Conservation (phyloP, 1,284 basidiomycete species). For the Heterobasidion occidentale region DNA sequence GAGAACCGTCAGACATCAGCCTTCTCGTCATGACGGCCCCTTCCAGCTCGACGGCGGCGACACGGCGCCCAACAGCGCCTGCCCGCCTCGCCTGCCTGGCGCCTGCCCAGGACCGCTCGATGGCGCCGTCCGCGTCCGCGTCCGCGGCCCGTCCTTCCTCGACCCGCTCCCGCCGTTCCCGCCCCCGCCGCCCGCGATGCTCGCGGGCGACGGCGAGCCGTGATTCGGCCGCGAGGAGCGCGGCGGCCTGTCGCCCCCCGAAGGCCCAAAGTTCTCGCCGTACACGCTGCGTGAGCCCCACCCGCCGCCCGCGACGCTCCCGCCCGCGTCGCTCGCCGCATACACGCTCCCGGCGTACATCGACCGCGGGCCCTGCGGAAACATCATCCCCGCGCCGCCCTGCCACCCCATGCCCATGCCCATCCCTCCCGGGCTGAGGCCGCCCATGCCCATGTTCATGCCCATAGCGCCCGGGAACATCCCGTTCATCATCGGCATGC, state of each 20-base stretch:
- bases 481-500: constrained; percentile 13
- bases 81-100: constrained; percentile 15
- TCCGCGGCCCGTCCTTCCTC: constrained; percentile 23
- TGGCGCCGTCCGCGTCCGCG: constrained; percentile 50
- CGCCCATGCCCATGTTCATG: constrained; percentile 32
- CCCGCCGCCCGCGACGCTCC: constrained; percentile 23
- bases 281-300: constrained; percentile 62
- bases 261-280: constrained; percentile 54
- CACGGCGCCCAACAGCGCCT: constrained; percentile 19
- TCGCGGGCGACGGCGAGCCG: constrained; percentile 13
- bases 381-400: constrained; percentile 38
- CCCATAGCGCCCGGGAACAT: constrained; percentile 14
- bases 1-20: too few relatives aligned
- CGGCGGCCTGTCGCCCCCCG: constrained; percentile 22
- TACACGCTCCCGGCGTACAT: constrained; percentile 45
- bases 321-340: constrained; percentile 48
- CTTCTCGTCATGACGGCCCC: constrained; percentile 4
- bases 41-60: constrained; percentile 61
- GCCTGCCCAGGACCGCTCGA: constrained; percentile 20
- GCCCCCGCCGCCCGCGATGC: not conserved
- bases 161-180: constrained; percentile 16
- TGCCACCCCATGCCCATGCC: constrained; percentile 19
- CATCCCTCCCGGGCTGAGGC: constrained; percentile 7
- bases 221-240: constrained; percentile 12
- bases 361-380: constrained; percentile 41